Evolutionary conservation across 176 grass and related monocot genomes (phyloP), one percentile per base, ranked within the genome.

Genomic region (Aegilops speltoides): DNA sequence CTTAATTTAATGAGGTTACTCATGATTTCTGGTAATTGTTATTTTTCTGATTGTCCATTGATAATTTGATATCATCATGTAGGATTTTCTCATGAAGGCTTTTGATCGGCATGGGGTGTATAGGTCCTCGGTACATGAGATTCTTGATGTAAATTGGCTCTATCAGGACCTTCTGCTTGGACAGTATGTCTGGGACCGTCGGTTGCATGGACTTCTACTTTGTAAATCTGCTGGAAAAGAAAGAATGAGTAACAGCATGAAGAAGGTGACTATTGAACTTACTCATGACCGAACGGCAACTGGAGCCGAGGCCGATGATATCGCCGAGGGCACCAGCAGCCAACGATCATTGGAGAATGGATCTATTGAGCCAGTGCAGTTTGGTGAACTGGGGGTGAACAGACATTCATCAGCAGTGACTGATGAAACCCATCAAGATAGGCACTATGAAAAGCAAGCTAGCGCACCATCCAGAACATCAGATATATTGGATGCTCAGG

Each of bases 151-250:
- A 79, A 91, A 93, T 89, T 96, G 89, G 89, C 87, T 93, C 46
- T 85, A 93, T 50, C 89, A 96, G 89, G 87, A 96, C 86, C 87
- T 96, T 86, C 81, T 91, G 38, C 79, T 96, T 40, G 67, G 73
- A 74, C 69, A 89, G 28, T 93, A 93, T 22, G 81, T 86, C 61
- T 96, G 94, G 91, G 91, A 96, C 74, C 73, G 19, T 65, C 89
- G 91, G 45, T 72, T 96, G 74, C 71, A 90, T 81, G 87, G 87
- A 45, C 84, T 96, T 88, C 40, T 91, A 37, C 81, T 28, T 22
- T 73, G 79, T 83, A 68, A 64, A 40, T 81, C 66, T 80, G 54
- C 75, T 64, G 70, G 78, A 75, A 70, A 52, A 85, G 73, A 36
- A 37, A 71, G 83, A 62, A 75, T 56, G 32, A 31, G 19, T 22